Evolutionary conservation across 805 yeast species (phyloP), one percentile per base, ranked within the genome.

Genomic region (Naumovozyma castellii): DNA sequence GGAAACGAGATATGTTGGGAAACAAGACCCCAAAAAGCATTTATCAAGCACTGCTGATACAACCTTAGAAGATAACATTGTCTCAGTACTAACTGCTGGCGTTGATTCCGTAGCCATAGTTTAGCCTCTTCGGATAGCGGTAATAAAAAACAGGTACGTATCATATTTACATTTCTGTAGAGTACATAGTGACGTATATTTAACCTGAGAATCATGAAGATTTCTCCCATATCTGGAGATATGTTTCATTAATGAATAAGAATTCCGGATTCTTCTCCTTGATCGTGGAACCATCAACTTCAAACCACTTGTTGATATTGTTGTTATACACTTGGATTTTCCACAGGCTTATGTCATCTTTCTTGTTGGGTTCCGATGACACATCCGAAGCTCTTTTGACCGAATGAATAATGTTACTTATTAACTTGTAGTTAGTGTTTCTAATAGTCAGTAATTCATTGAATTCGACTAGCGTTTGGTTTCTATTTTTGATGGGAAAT

Each of bases 1-100:
- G 51, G 86, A 85, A 64, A 90, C 96, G 5, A 79, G 98, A 59
- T 94, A 90, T 57, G 97, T 92, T 29, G 99, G 99, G 53, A 88
- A 86, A 61, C 97, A 90, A 65, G 98, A 92, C 64, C 99, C 99
- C 32, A 92, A 94, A 77, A 92, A 90, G 68, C 99, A 92, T 68
- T 71, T 92, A 53, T 74, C 81, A 36, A 96, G 85, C 47, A 84
- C 94, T 0, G 94, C 95, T 9, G 94, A 85, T 49, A 69, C 71
- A 44, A 70, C 85, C 38, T 76, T 94, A 52, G 98, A 92, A 63
- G 92, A 85, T 39, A 94, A 92, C 59, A 80, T 92, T 36, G 86
- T 85, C 10, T 78, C 94, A 27, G 73, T 90, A 47, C 69, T 88
- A 56, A 84, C 95, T 13, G 84, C 96, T 37, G 84, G 83, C 62